These are phyloP conservation scores for Paramecium sonneborni DNA, from an alignment of 73 alveolate species.

Conservation along the genomic window DNA sequence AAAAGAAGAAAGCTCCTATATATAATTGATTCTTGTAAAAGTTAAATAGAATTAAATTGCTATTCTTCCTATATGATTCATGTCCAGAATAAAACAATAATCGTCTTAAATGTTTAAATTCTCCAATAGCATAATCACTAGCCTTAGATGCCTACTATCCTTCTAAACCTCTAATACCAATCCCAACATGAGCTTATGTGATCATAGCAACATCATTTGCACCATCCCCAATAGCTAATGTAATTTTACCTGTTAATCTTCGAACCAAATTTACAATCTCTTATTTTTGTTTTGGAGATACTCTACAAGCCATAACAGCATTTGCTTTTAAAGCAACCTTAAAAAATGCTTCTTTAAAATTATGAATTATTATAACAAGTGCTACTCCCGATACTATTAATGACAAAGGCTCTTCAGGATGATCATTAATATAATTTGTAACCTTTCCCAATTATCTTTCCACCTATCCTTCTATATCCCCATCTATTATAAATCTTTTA, in stretches of 20 bases:
- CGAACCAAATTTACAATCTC: constrained; percentile 73
- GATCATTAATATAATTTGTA: neutral
- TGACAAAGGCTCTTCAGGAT: constrained; percentile 24
- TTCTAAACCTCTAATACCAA: constrained; percentile 90
- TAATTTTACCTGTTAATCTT: constrained; percentile 68
- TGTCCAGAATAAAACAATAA: constrained; percentile 90
- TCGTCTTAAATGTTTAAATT: constrained; percentile 80
- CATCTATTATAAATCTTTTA: constrained; percentile 61
- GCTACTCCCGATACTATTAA: constrained; percentile 63
- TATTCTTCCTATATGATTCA: constrained; percentile 87
- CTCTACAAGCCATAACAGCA: constrained; percentile 72
- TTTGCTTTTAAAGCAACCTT: constrained; percentile 68
- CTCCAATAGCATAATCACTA: constrained; percentile 88
- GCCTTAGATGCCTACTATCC: constrained; percentile 91
- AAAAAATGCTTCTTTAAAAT: constrained; percentile 61
- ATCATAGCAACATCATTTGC: constrained; percentile 97
- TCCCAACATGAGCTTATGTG: constrained; percentile 92
- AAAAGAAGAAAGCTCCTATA: constrained; percentile 81
- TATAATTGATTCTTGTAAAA: constrained; percentile 86
- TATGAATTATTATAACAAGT: constrained; percentile 46
- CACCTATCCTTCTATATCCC: constrained; percentile 66
- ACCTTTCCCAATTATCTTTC: constrained; percentile 3
- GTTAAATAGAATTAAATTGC: constrained; percentile 79
- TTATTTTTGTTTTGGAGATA: constrained; percentile 69
- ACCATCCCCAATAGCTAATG: constrained; percentile 95